Conservation (phyloP, 2,329 filamentous ascomycete genomes). For the Exophiala sideris region DNA sequence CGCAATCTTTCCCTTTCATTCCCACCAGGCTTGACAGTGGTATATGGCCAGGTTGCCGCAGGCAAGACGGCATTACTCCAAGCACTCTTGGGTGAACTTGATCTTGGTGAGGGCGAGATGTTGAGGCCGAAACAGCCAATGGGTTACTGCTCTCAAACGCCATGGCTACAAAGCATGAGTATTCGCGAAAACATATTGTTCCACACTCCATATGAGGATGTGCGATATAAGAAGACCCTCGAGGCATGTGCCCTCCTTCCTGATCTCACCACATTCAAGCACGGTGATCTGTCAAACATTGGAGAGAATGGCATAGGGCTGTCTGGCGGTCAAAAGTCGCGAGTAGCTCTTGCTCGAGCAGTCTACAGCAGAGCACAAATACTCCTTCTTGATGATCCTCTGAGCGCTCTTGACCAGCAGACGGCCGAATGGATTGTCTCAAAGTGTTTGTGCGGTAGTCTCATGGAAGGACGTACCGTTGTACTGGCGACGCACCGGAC, state of each 20-base stretch:
- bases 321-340: conserved; percentile 60
- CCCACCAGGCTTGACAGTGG: conserved; percentile 55
- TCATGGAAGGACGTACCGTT: conserved; percentile 53
- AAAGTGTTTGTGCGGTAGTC: conserved; percentile 54
- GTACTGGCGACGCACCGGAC: conserved; percentile 64
- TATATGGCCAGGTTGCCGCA: conserved; percentile 62
- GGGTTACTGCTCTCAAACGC: conserved; percentile 63
- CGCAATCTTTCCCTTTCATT: conserved; percentile 54
- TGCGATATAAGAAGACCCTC: conserved; percentile 65
- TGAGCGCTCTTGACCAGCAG: conserved; percentile 61
- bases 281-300: conserved; percentile 61
- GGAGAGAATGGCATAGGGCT: conserved; percentile 61
- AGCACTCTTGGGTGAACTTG: conserved; percentile 58
- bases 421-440: conserved; percentile 61
- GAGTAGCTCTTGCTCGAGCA: conserved; percentile 59
- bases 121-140: conserved; percentile 52
- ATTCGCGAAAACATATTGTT: conserved; percentile 68
- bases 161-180: conserved; percentile 68
- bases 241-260: conserved; percentile 61
- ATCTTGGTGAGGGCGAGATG: conserved; percentile 50
- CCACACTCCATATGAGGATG: conserved; percentile 64
- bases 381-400: conserved; percentile 57
- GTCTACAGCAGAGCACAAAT: conserved; percentile 56
- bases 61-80: conserved; percentile 63
- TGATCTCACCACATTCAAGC: conserved; percentile 61